Evolutionary conservation across 1,284 basidiomycete species (phyloP).

Genomic region (Apiotrichum siamense): DNA sequence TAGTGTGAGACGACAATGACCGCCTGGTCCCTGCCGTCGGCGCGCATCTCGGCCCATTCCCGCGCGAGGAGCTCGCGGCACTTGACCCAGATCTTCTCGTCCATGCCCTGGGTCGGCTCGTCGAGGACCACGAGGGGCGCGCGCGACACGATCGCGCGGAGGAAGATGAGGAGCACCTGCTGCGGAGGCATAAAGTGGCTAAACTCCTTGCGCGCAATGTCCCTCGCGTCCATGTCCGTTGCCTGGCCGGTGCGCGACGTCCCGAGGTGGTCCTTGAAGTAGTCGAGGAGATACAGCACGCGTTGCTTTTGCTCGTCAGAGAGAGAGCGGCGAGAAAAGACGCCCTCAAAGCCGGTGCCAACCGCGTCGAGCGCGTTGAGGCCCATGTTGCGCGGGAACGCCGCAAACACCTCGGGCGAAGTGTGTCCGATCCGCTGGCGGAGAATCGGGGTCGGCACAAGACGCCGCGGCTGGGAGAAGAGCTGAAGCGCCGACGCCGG

Average conservation of each 20-base stretch:
- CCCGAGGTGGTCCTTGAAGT: constrained; percentile 48
- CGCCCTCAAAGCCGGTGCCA: constrained; percentile 76
- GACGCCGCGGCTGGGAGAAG: constrained; percentile 63
- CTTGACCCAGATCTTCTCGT: constrained; percentile 62
- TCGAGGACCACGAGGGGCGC: constrained; percentile 72
- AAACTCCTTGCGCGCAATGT: constrained; percentile 52
- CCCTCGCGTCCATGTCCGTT: constrained; percentile 6
- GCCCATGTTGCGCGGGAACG: constrained; percentile 71
- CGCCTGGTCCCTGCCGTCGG: constrained; percentile 56
- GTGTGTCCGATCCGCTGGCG: constrained; percentile 66
- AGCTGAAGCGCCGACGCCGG: constrained; percentile 55
- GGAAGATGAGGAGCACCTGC: constrained; percentile 70
- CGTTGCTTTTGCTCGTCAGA: constrained; percentile 49
- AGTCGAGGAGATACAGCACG: constrained; percentile 54
- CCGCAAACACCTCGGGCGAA: constrained; percentile 83
- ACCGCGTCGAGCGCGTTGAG: constrained; percentile 71
- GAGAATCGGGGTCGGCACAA: constrained; percentile 57
- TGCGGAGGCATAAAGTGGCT: constrained; percentile 61
- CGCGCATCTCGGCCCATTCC: constrained; percentile 44
- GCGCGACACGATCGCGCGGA: constrained; percentile 69
- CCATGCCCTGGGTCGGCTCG: constrained; percentile 87
- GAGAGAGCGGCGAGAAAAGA: constrained; percentile 57
- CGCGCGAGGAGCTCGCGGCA: constrained; percentile 59
- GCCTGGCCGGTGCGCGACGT: constrained; percentile 1
- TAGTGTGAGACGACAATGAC: constrained; percentile 81